Percentiles rank a stretch among this genome's conserved stretches.
Evolutionary conservation across 2,329 filamentous ascomycete genomes (phyloP).

Genomic region (Huntiella omanensis): DNA sequence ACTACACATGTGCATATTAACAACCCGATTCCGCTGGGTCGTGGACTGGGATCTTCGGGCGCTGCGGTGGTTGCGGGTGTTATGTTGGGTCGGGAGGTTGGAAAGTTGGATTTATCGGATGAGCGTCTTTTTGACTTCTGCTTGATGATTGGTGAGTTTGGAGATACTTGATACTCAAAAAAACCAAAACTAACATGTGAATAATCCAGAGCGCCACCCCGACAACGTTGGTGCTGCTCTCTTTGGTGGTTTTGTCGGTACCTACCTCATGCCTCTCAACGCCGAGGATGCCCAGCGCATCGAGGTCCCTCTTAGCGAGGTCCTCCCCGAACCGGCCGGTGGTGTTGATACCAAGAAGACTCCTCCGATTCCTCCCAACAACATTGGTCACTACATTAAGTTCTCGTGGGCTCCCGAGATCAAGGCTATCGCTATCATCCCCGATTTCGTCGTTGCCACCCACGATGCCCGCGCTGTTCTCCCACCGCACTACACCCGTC

Average conservation of each 20-base stretch:
- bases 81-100: conserved; percentile 78
- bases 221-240: conserved; percentile 91
- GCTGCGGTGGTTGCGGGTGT: conserved; percentile 91
- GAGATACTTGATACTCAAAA: neutral
- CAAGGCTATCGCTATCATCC: conserved; percentile 92
- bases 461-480: conserved; percentile 76
- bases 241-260: conserved; percentile 91
- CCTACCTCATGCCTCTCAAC: conserved; percentile 81
- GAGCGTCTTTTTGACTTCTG: conserved; percentile 86
- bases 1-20: conserved; percentile 86
- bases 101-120: conserved; percentile 54
- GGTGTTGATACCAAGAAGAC: conserved; percentile 74
- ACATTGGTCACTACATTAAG: conserved; percentile 91
- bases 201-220: conserved; percentile 52
- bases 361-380: conserved; percentile 73
- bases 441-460: conserved; percentile 89
- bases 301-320: conserved; percentile 88
- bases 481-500: conserved; percentile 57
- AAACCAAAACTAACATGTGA: neutral
- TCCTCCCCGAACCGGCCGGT: conserved; percentile 74
- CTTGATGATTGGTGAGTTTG: conserved; percentile 69
- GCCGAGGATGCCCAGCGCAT: conserved; percentile 76
- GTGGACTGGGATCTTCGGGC: conserved; percentile 86
- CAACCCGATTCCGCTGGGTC: conserved; percentile 84
- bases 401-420: conserved; percentile 89